Conservation (phyloP, 306 rosid genomes). For the Trifolium repens region DNA sequence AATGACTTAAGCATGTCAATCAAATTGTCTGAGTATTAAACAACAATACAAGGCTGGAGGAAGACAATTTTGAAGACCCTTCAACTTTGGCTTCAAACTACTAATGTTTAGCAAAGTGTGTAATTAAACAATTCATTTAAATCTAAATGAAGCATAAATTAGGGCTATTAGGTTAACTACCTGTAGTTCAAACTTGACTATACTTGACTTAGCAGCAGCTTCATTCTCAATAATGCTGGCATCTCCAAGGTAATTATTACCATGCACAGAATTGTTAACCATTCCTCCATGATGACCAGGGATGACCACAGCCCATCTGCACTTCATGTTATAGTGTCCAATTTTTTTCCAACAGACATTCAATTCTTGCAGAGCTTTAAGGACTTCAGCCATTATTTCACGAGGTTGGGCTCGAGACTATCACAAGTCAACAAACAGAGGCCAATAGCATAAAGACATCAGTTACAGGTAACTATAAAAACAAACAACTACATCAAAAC, state of each 20-base stretch:
- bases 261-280: conserved; percentile 58
- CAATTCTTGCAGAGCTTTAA: conserved; percentile 86
- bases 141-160: conserved; percentile 25
- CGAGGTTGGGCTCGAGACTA: conserved; percentile 95
- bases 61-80: conserved; percentile 1
- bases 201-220: conserved; percentile 56
- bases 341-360: conserved; percentile 95
- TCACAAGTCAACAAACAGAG: conserved; percentile 39
- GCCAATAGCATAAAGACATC: conserved; percentile 34
- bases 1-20: conserved; percentile 11
- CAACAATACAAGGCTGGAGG: neutral
- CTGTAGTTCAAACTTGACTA: conserved; percentile 97
- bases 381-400: conserved; percentile 95
- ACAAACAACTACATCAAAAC: conserved; percentile 34
- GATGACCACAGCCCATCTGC: conserved; percentile 69
- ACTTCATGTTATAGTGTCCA: conserved; percentile 97
- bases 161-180: conserved; percentile 49
- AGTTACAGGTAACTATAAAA: conserved; percentile 38
- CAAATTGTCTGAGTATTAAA: conserved; percentile 8
- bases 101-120: neutral
- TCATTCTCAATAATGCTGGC: conserved; percentile 64
- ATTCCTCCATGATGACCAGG: conserved; percentile 70
- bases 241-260: conserved; percentile 63
- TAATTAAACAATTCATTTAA: conserved; percentile 19
- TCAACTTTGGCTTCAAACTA: conserved; percentile 15